Conservation (phyloP, 805 yeast species). For the Nakazawaea laoshanensis region DNA sequence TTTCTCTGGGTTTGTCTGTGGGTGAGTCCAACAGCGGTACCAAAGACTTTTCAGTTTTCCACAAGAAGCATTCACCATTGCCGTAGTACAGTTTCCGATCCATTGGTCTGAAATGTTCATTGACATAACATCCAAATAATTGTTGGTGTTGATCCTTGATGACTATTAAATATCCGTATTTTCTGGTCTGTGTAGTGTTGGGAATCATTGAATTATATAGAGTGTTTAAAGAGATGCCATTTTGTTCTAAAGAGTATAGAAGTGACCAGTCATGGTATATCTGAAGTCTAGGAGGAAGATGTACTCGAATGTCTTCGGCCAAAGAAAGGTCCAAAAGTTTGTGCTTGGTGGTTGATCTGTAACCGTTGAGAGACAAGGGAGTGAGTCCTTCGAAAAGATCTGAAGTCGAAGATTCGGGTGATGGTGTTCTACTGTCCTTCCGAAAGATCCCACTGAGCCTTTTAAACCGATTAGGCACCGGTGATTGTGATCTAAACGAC, state of each 20-base stretch:
- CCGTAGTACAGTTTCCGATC: constrained; percentile 78
- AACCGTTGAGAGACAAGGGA: constrained; percentile 53
- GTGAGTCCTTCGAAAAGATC: constrained; percentile 28
- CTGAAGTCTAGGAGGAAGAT: constrained; percentile 75
- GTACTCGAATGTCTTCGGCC: constrained; percentile 65
- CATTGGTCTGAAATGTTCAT: constrained; percentile 63
- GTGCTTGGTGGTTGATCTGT: constrained; percentile 46
- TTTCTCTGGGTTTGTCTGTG: constrained; percentile 11
- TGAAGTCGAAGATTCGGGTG: constrained; percentile 1
- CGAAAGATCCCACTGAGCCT: no score
- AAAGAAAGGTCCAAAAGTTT: constrained; percentile 46
- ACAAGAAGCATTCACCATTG: constrained; percentile 90
- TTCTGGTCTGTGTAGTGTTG: constrained; percentile 21
- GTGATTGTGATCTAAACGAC: no score
- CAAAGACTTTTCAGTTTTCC: constrained; percentile 56
- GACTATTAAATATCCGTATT: constrained; percentile 63
- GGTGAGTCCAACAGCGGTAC: constrained; percentile 18
- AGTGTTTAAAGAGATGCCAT: constrained; percentile 82
- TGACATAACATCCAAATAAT: constrained; percentile 71
- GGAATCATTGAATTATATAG: constrained; percentile 54
- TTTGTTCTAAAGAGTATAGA: constrained; percentile 80
- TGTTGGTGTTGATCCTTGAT: constrained; percentile 57
- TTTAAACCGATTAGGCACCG: no score
- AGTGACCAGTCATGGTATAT: constrained; percentile 71
- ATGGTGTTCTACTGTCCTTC: no score